Evolutionary conservation across 371 early-diverging fungal genomes (phyloP).

Genomic region (Cokeromyces recurvatus): DNA sequence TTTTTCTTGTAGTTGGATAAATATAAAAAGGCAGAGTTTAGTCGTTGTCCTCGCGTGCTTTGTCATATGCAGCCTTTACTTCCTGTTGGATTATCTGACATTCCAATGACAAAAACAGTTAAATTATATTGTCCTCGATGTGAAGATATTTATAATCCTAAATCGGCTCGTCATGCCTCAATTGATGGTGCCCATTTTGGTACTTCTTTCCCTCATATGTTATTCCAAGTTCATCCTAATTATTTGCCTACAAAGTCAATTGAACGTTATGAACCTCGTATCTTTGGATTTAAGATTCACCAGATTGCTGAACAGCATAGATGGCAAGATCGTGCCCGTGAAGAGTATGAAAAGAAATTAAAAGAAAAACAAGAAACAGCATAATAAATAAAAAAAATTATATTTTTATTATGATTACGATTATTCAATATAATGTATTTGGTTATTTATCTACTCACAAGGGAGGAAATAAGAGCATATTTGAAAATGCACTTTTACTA

Average conservation of each 20-base stretch:
- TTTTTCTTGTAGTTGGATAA: conserved; percentile 63
- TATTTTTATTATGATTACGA: too few relatives aligned
- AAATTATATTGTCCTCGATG: conserved; percentile 89
- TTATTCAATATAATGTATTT: too few relatives aligned
- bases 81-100: conserved; percentile 88
- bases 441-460: too few relatives aligned
- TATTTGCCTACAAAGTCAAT: conserved; percentile 57
- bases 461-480: too few relatives aligned
- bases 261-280: conserved; percentile 83
- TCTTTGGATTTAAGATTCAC: conserved; percentile 93
- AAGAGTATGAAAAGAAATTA: conserved; percentile 41
- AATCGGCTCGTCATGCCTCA: conserved; percentile 62
- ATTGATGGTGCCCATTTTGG: conserved; percentile 98
- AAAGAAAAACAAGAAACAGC: not conserved
- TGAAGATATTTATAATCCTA: conserved; percentile 90
- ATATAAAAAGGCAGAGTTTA: conserved; percentile 84
- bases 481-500: too few relatives aligned
- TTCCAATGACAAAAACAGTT: conserved; percentile 69
- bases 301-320: conserved; percentile 75
- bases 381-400: too few relatives aligned
- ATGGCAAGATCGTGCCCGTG: conserved; percentile 76
- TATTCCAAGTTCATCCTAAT: conserved; percentile 86
- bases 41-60: conserved; percentile 88
- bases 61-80: conserved; percentile 78
- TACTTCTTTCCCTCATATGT: conserved; percentile 91